Evolutionary conservation across 805 yeast species (phyloP).

Genomic region (Teunomyces aglyptinius): DNA sequence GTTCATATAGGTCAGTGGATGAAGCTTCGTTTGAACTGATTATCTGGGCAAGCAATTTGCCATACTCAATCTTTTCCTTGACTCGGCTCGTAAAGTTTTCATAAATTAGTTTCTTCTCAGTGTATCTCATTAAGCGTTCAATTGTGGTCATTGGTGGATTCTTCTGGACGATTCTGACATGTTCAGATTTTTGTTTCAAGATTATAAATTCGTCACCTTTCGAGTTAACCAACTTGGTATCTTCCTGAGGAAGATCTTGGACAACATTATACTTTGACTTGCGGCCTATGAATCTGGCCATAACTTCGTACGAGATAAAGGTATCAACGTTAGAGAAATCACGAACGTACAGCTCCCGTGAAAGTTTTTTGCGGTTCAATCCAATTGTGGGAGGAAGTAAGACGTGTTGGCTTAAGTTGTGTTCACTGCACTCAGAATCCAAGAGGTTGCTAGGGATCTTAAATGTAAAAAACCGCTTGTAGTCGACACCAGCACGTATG

Average conservation of each 20-base stretch:
- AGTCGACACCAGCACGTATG: constrained; percentile 20
- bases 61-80: constrained; percentile 28
- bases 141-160: constrained; percentile 10
- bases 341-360: constrained; percentile 13
- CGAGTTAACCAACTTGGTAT: constrained; percentile 30
- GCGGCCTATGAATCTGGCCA: constrained; percentile 39
- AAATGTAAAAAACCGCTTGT: constrained; percentile 43
- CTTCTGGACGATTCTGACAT: constrained; percentile 29
- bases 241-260: constrained; percentile 8
- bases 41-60: constrained; percentile 17
- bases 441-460: constrained; percentile 35
- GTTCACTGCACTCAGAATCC: constrained; percentile 37
- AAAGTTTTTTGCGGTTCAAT: constrained; percentile 6
- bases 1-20: constrained; percentile 9
- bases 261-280: constrained; percentile 30
- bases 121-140: constrained; percentile 15
- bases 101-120: constrained; percentile 20
- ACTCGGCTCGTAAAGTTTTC: constrained; percentile 24
- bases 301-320: constrained; percentile 30
- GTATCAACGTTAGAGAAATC: constrained; percentile 31
- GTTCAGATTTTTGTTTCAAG: constrained; percentile 27
- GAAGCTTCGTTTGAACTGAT: constrained; percentile 3
- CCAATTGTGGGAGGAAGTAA: constrained; percentile 37
- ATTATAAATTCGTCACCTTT: constrained; percentile 41
- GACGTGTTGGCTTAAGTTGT: constrained; percentile 29